Conservation (phyloP, 1,139 yeast genomes). For the Candida sp. region DNA sequence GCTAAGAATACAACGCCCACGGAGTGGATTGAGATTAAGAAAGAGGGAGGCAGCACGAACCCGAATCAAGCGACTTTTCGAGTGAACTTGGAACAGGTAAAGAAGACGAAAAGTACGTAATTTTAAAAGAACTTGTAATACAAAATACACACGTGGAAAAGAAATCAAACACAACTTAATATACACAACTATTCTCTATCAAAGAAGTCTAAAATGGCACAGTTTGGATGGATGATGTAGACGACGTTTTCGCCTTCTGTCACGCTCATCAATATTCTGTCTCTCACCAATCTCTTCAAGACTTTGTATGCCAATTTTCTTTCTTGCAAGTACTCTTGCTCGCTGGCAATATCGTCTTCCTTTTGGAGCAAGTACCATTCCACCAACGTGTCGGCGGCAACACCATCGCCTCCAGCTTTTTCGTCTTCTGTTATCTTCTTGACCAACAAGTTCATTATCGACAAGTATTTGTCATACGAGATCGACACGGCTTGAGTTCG, state of each 20-base stretch:
- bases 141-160: background rate
- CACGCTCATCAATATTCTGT: conserved; percentile 83
- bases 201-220: conserved; percentile 70
- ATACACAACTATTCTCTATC: conserved; percentile 21
- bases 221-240: conserved; percentile 90
- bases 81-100: conserved; percentile 8
- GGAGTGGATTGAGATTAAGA: conserved; percentile 25
- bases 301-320: conserved; percentile 79
- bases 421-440: conserved; percentile 68
- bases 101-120: background rate
- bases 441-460: conserved; percentile 83
- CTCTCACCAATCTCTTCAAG: conserved; percentile 82
- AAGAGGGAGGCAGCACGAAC: background rate
- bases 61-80: conserved; percentile 12
- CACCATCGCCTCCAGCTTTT: conserved; percentile 60
- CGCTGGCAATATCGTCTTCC: conserved; percentile 74
- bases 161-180: background rate
- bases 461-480: conserved; percentile 85
- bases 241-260: conserved; percentile 59
- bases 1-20: conserved; percentile 42
- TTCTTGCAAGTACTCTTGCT: conserved; percentile 74
- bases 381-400: conserved; percentile 70
- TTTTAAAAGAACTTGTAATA: background rate
- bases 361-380: conserved; percentile 83
- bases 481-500: conserved; percentile 45